Evolutionary conservation across 2,329 filamentous ascomycete genomes (phyloP), one percentile per base, ranked within the genome.

Genomic region (Aspergillus sp.): DNA sequence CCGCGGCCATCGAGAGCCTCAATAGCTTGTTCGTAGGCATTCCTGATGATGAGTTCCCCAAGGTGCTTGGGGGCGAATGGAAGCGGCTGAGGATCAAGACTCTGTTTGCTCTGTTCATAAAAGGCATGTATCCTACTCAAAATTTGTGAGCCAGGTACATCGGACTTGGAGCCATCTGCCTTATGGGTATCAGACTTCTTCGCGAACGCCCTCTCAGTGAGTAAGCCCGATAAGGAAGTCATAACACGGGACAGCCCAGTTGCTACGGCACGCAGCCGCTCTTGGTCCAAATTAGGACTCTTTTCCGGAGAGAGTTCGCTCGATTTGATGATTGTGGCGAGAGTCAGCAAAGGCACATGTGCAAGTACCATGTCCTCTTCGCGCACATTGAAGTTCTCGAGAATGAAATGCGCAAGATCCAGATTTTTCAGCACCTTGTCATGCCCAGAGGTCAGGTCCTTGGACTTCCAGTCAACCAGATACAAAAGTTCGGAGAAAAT

Each of bases 291-390:
- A 17, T 58, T 32, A 7, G 61, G 55, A n/a, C 56, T 17, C 13
- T 61, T 60, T 28, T 64, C 53, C 21, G 55, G 56, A 4, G 66
- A 68, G n/a, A 77, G 55, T 38, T 74, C 69, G 48, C 78, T 78
- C 62, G 84, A 74, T 48, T 80, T 79, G 10, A 79, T 72, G 7
- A 87, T 77, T 25, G 90, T 80, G 3, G 88, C 86, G n/a, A 96
- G 76, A 2, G 87, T 84, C 56, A 90, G 84, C 28, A 96, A 77
- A 36, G 94, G 94, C 30, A 93, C 90, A 76, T 98, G 94, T 21
- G 91, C 80, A 2, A 90, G 86, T 15, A 96, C 77, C 94, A 99
- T 98, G 72, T 99, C 96, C 74, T 98, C 95, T 76, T 99, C 95
- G 56, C 89, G 87, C 53, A 98, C 85, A 74, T 97, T 98, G 82